Evolutionary conservation across 2,329 filamentous ascomycete genomes (phyloP).

Genomic region (Nemania sp.): DNA sequence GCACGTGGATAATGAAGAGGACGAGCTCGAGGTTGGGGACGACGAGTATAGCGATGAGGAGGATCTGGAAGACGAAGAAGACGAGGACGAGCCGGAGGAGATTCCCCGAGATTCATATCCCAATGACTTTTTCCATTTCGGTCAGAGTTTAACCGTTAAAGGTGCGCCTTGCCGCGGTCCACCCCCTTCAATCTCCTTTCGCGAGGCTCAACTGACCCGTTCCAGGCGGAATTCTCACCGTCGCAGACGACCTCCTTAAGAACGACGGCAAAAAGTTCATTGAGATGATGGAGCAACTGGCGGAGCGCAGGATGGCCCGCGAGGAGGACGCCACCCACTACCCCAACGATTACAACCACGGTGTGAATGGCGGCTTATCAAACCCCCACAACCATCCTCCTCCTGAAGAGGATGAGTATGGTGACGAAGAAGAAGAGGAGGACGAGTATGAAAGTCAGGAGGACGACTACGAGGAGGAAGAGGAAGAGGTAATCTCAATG

Average conservation of each 20-base stretch:
- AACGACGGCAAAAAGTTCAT: conserved; percentile 99
- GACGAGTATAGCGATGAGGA: conserved; percentile 53
- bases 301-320: conserved; percentile 94
- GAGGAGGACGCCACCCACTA: conserved; percentile 83
- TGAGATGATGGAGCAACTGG: conserved; percentile 99
- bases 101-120: conserved; percentile 67
- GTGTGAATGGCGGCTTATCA: conserved; percentile 63
- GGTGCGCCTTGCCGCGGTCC: conserved; percentile 50
- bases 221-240: conserved; percentile 93
- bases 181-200: conserved; percentile 24
- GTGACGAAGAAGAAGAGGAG: conserved; percentile 66
- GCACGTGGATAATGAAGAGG: conserved; percentile 61
- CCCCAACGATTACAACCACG: conserved; percentile 61
- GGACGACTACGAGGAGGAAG: conserved; percentile 65
- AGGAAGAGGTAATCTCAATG: conserved; percentile 64
- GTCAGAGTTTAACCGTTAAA: conserved; percentile 95
- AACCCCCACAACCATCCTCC: conserved; percentile 72
- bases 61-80: conserved; percentile 54
- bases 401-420: conserved; percentile 75
- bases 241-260: conserved; percentile 96
- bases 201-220: conserved; percentile 43
- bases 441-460: conserved; percentile 67
- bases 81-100: conserved; percentile 56
- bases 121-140: conserved; percentile 94
- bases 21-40: conserved; percentile 61